phyloP scores from a whole-genome alignment of 441 rosid species.

The Erodium chrysanthum region DNA sequence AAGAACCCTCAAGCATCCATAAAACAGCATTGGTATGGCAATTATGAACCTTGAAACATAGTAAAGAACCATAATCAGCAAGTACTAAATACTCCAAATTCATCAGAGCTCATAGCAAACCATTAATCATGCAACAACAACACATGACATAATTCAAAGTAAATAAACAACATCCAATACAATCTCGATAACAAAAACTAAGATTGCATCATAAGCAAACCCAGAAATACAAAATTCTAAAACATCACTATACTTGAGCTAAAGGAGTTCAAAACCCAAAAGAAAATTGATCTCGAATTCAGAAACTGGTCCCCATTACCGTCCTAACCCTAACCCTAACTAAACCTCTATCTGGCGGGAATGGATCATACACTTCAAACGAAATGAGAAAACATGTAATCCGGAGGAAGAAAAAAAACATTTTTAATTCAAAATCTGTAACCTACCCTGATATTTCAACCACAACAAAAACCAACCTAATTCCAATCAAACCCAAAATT shows the following conservation, averaged over 20 bases:
- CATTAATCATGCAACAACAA: neutral
- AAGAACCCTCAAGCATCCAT: conserved; percentile 1
- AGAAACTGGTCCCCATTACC: neutral
- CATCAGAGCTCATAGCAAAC: neutral
- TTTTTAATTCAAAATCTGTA: neutral
- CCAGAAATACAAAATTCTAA: neutral
- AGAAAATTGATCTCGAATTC: neutral
- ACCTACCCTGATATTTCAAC: neutral
- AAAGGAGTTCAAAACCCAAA: neutral
- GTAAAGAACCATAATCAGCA: neutral
- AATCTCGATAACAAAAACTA: neutral
- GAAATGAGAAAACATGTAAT: neutral
- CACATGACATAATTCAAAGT: neutral
- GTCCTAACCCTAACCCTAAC: neutral
- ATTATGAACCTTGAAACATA: conserved; percentile 2
- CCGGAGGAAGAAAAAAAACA: neutral
- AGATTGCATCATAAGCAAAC: neutral
- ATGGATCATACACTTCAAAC: conserved; percentile 1
- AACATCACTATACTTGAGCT: neutral
- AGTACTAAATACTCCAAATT: neutral
- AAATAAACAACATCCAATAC: neutral
- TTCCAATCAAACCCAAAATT: neutral
- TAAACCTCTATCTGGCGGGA: neutral
- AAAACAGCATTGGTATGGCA: neutral
- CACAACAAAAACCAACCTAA: neutral